Conservation (phyloP, 495 filamentous ascomycete species). For the Penicillium tannophilum region DNA sequence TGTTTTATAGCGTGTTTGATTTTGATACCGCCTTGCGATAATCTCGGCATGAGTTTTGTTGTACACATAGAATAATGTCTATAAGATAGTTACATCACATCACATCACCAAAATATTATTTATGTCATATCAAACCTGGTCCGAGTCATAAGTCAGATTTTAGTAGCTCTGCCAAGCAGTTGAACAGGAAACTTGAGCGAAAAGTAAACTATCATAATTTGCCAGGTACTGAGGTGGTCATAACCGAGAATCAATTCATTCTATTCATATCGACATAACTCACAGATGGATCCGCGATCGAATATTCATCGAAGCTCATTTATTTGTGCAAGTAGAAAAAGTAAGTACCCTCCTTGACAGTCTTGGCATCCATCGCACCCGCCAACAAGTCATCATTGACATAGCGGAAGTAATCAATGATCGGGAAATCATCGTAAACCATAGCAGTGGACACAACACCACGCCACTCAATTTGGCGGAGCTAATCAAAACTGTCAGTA, state of each 20-base stretch:
- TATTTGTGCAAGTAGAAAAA: conserved; percentile 29
- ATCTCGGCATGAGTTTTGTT: not conserved
- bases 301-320: not conserved
- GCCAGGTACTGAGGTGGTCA: no score
- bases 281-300: no score
- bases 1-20: not conserved
- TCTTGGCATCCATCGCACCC: conserved; percentile 36
- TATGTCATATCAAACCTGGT: no score
- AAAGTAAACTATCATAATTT: no score
- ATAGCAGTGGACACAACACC: conserved; percentile 27
- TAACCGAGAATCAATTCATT: no score
- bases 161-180: no score
- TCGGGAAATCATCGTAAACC: conserved; percentile 33
- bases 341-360: conserved; percentile 15
- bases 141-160: no score
- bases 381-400: conserved; percentile 27
- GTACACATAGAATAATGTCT: not conserved
- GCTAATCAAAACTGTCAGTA: conserved; percentile 7
- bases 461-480: conserved; percentile 29
- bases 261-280: no score
- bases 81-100: not conserved
- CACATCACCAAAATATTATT: no score
- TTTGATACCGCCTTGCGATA: not conserved
- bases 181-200: no score
- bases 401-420: conserved; percentile 36